These are phyloP conservation scores for Pythium guiyangense DNA, from an alignment of 352 stramenopile genomes.

Conservation along the genomic window DNA sequence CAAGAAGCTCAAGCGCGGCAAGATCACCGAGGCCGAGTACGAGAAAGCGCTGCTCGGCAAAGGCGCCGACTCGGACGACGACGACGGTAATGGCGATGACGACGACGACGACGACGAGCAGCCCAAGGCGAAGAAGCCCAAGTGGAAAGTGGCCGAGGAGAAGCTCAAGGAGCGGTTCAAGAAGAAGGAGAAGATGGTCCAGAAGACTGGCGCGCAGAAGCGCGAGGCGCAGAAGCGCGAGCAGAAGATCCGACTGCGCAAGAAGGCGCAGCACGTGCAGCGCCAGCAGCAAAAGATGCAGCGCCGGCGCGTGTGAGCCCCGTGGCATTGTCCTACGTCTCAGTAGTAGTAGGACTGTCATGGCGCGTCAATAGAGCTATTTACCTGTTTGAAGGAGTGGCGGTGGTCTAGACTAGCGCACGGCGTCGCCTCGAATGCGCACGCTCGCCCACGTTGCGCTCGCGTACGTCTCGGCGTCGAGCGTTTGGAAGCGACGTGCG, in stretches of 20 bases:
- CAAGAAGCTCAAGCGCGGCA: constrained; percentile 97
- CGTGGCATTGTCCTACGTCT: neutral
- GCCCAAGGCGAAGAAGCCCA: constrained; percentile 45
- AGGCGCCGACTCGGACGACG: constrained; percentile 30
- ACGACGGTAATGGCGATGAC: constrained; percentile 15
- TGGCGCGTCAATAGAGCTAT: constrained; percentile 14
- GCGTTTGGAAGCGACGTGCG: constrained; percentile 4
- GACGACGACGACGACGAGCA: constrained; percentile 30
- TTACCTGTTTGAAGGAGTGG: constrained; percentile 3
- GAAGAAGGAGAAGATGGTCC: constrained; percentile 72
- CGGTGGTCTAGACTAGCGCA: constrained; percentile 12
- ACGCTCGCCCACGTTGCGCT: constrained; percentile 22
- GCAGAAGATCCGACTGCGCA: constrained; percentile 75
- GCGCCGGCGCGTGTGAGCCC: constrained; percentile 18
- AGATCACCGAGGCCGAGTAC: constrained; percentile 95
- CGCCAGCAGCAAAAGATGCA: constrained; percentile 54
- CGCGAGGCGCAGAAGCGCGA: constrained; percentile 74
- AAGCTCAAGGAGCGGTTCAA: constrained; percentile 80
- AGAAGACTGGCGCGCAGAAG: constrained; percentile 72
- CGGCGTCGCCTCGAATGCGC: constrained; percentile 19
- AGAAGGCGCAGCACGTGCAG: constrained; percentile 73
- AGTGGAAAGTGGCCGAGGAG: constrained; percentile 51
- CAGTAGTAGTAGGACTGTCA: neutral
- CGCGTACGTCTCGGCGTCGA: constrained; percentile 12
- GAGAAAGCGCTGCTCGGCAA: constrained; percentile 73